These are phyloP conservation scores for Gnaphalium uliginosum DNA, from an alignment of 129 eudicot genomes.

Conservation along the genomic window DNA sequence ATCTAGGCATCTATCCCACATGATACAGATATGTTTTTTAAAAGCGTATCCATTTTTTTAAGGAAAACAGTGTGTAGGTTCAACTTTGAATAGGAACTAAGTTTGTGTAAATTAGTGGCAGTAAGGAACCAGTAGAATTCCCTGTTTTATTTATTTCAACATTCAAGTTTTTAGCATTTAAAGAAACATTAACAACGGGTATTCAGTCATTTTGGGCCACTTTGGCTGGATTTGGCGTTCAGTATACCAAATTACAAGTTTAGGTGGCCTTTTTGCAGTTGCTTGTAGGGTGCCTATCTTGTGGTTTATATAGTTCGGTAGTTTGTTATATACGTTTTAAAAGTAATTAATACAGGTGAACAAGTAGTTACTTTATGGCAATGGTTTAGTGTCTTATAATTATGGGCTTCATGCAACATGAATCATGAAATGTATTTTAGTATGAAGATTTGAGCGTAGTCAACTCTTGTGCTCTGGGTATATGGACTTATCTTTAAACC, in stretches of 20 bases:
- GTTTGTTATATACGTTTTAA: neutral
- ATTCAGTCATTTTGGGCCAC: neutral
- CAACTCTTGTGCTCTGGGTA: conserved; percentile 2
- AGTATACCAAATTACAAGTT: neutral
- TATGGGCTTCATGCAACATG: neutral
- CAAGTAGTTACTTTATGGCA: neutral
- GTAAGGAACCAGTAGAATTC: neutral
- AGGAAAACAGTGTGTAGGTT: neutral
- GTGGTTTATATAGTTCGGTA: neutral
- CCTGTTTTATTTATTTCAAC: neutral
- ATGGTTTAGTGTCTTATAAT: conserved; percentile 10
- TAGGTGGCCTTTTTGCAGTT: neutral
- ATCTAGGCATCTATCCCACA: neutral
- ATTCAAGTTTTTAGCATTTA: neutral
- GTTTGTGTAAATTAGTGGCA: conserved; percentile 9
- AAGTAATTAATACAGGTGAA: neutral
- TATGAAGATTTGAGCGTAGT: neutral
- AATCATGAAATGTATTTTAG: conserved; percentile 8
- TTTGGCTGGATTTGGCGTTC: neutral
- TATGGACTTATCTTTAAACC: neutral
- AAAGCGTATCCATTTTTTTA: too few species aligned
- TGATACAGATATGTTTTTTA: neutral
- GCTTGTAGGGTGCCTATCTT: too few species aligned
- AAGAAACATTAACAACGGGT: neutral
- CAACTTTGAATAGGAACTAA: neutral